Evolutionary conservation across 164 flowering plant genomes (phyloP).

Genomic region (Cinnamomum micranthum): DNA sequence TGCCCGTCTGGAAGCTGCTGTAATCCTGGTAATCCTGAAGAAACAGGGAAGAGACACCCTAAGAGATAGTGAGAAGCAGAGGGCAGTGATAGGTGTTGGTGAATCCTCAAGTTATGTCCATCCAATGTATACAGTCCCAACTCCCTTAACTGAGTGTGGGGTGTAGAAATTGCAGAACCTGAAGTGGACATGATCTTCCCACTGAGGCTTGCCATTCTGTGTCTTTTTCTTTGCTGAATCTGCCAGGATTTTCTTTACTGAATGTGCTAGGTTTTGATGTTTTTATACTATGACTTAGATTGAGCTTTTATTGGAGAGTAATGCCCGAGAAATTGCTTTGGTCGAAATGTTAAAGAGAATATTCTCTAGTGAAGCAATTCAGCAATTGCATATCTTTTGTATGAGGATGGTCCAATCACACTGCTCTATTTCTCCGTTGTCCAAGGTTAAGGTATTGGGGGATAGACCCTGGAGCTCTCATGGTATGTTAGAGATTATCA

Average conservation of each 20-base stretch:
- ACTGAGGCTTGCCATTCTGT: background rate
- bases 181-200: background rate
- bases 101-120: background rate
- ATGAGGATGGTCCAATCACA: too few species aligned
- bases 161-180: background rate
- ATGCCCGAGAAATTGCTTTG: too few species aligned
- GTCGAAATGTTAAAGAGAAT: too few species aligned
- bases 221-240: background rate
- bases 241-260: background rate
- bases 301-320: too few species aligned
- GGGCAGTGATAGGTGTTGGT: too few species aligned
- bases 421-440: too few species aligned
- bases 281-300: too few species aligned
- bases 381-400: too few species aligned
- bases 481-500: conserved; percentile 5
- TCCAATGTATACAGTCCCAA: background rate
- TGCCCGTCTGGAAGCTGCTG: conserved; percentile 89
- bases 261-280: too few species aligned
- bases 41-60: too few species aligned
- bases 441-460: conserved; percentile 14
- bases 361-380: too few species aligned
- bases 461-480: conserved; percentile 44
- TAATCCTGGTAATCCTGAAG: conserved; percentile 58
- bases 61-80: too few species aligned
- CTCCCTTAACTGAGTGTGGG: background rate